Conservation (phyloP, 2,329 filamentous ascomycete species). For the Calycina herbarum region DNA sequence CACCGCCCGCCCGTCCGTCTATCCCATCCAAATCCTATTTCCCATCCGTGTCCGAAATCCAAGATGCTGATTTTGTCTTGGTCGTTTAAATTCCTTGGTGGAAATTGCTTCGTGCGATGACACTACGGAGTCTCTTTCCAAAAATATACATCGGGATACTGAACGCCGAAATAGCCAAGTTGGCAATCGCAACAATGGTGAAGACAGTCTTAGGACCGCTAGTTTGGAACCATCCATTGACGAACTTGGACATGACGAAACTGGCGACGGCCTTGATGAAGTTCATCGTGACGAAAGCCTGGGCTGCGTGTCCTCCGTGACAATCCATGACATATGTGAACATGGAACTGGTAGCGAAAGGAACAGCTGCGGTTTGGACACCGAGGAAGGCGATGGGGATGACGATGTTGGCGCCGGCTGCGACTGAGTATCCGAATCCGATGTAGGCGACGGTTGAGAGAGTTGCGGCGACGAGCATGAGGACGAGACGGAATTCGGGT, state of each 20-base stretch:
- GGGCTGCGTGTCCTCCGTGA: conserved; percentile 41
- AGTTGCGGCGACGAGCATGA: conserved; percentile 37
- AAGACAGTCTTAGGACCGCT: conserved; percentile 33
- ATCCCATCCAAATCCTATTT: background rate
- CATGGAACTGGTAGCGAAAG: conserved; percentile 41
- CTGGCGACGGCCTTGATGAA: conserved; percentile 43
- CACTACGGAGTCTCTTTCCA: conserved; percentile 37
- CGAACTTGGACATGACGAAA: conserved; percentile 33
- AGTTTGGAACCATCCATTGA: conserved; percentile 32
- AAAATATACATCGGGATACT: conserved; percentile 35
- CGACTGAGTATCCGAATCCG: conserved; percentile 42
- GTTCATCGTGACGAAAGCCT: conserved; percentile 45
- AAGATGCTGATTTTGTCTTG: background rate
- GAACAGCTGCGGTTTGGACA: conserved; percentile 40
- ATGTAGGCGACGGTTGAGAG: conserved; percentile 42
- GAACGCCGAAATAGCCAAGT: conserved; percentile 25
- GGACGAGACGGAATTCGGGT: conserved; percentile 51
- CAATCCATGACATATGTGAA: conserved; percentile 45
- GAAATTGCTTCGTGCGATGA: conserved; percentile 24
- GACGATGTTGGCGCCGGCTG: conserved; percentile 35
- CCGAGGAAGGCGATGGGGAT: conserved; percentile 39
- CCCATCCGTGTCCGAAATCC: background rate
- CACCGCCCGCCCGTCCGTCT: too few species aligned
- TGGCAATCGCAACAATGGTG: conserved; percentile 22
- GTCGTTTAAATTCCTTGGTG: conserved; percentile 19